Evolutionary conservation across 768 basidiomycete genomes (phyloP), one percentile per base, ranked within the genome.

Genomic region (Leucocoprinus leucothites): DNA sequence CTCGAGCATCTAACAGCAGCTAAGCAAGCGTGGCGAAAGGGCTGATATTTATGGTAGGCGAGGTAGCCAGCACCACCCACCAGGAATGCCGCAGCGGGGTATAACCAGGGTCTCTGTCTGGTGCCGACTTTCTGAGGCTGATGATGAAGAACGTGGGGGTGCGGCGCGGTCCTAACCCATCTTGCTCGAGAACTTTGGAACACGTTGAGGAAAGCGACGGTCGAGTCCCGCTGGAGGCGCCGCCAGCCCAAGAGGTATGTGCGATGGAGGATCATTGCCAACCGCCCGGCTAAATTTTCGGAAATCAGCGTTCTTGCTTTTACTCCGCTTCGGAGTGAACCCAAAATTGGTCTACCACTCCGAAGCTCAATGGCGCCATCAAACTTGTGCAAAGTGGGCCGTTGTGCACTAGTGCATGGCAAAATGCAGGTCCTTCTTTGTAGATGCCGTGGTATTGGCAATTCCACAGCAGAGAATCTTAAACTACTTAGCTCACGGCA

Each of bases 1-100:
- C 91, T 80, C 2, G 87, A 86, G 67, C 94, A 95, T 54, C 96
- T 82, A 42, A 84, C 73, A 21, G 80, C 72, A 9, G 95, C 94
- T 49, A 96, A 75, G 5, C 81, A 68, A 2, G 82, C 73, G 69
- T 96, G 88, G 41, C 92, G 79, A 64, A 92, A 85, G 1, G 92
- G 85, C 52, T 88, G 79, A 57, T 76, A 80, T 28, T 82, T 79
- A 56, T 91, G 71, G 69, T 92, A 96, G 13, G 84, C 79, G 49
- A 79, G 56, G 49, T 68, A 71, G 24, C 72, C 67, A 16, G 69
- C 67, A 2, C 67, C 70, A 46, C 71, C 72, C 3, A 78, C 56
- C 35, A 73, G 59, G 45, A 75, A 49, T 13, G 71, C 54, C 38
- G 73, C 66, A 22, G 69, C 63, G 4, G 77, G 68, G 59, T 72